These are phyloP conservation scores for Metschnikowia chrysomelidarum DNA, from an alignment of 805 yeast genomes.

Conservation along the genomic window DNA sequence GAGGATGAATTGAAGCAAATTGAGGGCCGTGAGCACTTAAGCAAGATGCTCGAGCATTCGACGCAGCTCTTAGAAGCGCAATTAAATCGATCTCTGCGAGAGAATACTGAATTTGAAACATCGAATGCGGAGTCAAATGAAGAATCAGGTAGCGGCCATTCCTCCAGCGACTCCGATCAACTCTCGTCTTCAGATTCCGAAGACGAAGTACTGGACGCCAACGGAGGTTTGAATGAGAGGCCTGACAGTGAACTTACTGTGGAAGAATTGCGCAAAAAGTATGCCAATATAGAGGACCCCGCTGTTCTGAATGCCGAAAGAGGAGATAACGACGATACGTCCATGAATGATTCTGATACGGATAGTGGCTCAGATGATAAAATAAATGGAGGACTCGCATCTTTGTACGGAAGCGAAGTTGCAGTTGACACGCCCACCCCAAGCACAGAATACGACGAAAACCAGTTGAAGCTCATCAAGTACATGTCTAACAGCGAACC, in stretches of 20 bases:
- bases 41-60: conserved; percentile 86
- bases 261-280: conserved; percentile 56
- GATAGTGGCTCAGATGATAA: conserved; percentile 8
- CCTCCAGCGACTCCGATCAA: conserved; percentile 19
- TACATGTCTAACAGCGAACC: conserved; percentile 13
- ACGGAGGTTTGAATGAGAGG: not conserved
- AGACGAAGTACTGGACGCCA: conserved; percentile 14
- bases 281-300: conserved; percentile 40
- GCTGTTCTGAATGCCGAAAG: conserved; percentile 15
- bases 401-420: conserved; percentile 28
- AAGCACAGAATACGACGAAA: conserved; percentile 30
- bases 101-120: conserved; percentile 27
- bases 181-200: conserved; percentile 20
- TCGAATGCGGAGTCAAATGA: conserved; percentile 17
- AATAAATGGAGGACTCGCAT: conserved; percentile 23
- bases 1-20: conserved; percentile 75
- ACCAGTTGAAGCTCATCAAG: conserved; percentile 31
- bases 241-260: conserved; percentile 53
- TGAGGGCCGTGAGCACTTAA: conserved; percentile 82
- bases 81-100: conserved; percentile 39
- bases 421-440: conserved; percentile 1
- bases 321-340: conserved; percentile 15
- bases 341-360: conserved; percentile 10
- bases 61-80: conserved; percentile 89
- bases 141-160: conserved; percentile 22